Evolutionary conservation across 2,329 filamentous ascomycete genomes (phyloP).

Genomic region (Alternaria hordeiaustralica): DNA sequence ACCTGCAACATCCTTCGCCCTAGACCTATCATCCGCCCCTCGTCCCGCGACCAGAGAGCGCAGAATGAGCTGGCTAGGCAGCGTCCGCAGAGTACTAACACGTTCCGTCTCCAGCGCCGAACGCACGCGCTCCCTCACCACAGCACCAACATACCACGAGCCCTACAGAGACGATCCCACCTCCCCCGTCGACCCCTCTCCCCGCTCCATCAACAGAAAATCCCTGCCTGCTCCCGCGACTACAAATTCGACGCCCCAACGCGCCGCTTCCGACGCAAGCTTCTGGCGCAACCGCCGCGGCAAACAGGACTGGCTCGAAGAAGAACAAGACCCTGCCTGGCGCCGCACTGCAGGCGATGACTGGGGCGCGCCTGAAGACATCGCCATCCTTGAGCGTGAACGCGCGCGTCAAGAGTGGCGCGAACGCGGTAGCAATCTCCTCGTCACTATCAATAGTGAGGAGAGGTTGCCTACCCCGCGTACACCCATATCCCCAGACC

Average conservation of each 20-base stretch:
- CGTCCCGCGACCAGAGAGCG: slow-evolving; percentile 28
- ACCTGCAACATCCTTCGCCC: slow-evolving; percentile 31
- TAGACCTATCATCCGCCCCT: slow-evolving; percentile 22
- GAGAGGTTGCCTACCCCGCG: slow-evolving; percentile 37
- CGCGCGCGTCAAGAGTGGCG: slow-evolving; percentile 40
- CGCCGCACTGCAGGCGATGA: slow-evolving; percentile 46
- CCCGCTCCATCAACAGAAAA: slow-evolving; percentile 15
- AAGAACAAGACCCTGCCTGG: slow-evolving; percentile 41
- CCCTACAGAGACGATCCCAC: slow-evolving; percentile 39
- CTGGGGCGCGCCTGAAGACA: slow-evolving; percentile 44
- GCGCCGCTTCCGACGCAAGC: slow-evolving; percentile 54
- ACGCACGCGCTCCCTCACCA: slow-evolving; percentile 37
- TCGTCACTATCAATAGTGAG: slow-evolving; percentile 36
- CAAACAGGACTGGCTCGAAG: slow-evolving; percentile 51
- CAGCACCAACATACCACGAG: slow-evolving; percentile 32
- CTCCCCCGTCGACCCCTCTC: slow-evolving; percentile 12
- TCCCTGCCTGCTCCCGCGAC: slow-evolving; percentile 26
- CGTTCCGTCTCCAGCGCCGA: slow-evolving; percentile 36
- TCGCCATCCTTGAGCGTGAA: slow-evolving; percentile 39
- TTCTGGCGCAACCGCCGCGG: slow-evolving; percentile 52
- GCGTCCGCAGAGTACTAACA: slow-evolving; percentile 44
- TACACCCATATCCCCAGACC: slow-evolving; percentile 31
- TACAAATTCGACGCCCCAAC: slow-evolving; percentile 39
- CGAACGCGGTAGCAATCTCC: slow-evolving; percentile 33
- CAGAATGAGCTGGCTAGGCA: slow-evolving; percentile 48